Evolutionary conservation across 345 rosid species (phyloP).

Genomic region (Hibiscus mutabilis): DNA sequence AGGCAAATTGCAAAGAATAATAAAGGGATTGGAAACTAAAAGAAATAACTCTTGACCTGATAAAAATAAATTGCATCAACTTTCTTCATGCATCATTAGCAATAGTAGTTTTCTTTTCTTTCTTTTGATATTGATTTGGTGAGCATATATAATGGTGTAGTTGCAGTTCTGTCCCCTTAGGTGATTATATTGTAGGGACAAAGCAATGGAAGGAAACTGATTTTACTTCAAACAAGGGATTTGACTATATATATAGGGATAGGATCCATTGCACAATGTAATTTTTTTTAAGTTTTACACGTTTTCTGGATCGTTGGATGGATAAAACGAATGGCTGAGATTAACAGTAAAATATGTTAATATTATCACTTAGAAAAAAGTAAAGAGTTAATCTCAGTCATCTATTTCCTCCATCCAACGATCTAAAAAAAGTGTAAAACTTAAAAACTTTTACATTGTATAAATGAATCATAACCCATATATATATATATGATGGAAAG

Average conservation of each 20-base stretch:
- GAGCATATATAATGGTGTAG: not conserved
- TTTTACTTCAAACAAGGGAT: constrained; percentile 8
- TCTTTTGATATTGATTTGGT: constrained; percentile 6
- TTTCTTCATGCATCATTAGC: constrained; percentile 8
- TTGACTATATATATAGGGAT: too few relatives aligned
- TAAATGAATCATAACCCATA: too few relatives aligned
- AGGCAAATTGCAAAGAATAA: not conserved
- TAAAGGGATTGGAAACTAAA: not conserved
- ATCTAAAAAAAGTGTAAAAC: too few relatives aligned
- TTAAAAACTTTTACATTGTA: too few relatives aligned
- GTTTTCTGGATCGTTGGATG: too few relatives aligned
- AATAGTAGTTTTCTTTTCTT: not conserved
- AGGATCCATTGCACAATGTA: too few relatives aligned
- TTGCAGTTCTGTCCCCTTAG: constrained; percentile 8
- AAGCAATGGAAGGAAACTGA: not conserved
- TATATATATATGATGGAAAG: constrained; percentile 2
- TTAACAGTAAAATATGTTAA: too few relatives aligned
- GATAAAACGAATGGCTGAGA: too few relatives aligned
- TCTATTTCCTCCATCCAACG: too few relatives aligned
- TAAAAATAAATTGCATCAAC: constrained; percentile 10
- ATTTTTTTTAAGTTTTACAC: too few relatives aligned
- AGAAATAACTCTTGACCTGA: constrained; percentile 6
- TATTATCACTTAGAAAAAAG: too few relatives aligned
- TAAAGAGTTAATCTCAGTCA: too few relatives aligned
- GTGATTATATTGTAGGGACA: constrained; percentile 2